These are phyloP conservation scores for Globisporangium orthogonon DNA, from an alignment of 352 stramenopile species.

Conservation along the genomic window DNA sequence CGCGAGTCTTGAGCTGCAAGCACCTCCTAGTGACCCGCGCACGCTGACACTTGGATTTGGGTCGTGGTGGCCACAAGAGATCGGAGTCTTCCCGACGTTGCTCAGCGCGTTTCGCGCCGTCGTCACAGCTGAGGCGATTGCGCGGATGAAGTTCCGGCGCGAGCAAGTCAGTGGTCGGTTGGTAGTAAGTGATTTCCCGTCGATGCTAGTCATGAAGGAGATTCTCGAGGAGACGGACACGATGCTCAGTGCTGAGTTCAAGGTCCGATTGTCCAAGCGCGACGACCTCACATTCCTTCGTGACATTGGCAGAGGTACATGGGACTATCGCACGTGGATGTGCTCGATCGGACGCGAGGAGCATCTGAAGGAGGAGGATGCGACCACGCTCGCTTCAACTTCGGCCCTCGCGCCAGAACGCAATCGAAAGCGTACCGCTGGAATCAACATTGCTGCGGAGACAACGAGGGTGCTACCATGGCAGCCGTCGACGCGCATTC, in stretches of 20 bases:
- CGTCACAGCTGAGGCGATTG: slow-evolving; percentile 45
- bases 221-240: slow-evolving; percentile 39
- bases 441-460: not conserved
- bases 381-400: slow-evolving; percentile 7
- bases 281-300: slow-evolving; percentile 39
- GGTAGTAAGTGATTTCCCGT: slow-evolving; percentile 28
- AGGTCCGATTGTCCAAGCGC: slow-evolving; percentile 23
- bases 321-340: slow-evolving; percentile 45
- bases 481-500: slow-evolving; percentile 34
- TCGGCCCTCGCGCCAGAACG: not conserved
- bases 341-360: slow-evolving; percentile 25
- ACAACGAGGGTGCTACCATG: slow-evolving; percentile 15
- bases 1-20: slow-evolving; percentile 35
- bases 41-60: no score
- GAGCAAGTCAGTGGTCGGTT: slow-evolving; percentile 31
- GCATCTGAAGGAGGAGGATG: slow-evolving; percentile 45
- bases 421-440: not conserved
- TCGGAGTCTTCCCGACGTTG: slow-evolving; percentile 48
- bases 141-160: slow-evolving; percentile 39
- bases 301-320: slow-evolving; percentile 24
- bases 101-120: slow-evolving; percentile 52
- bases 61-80: slow-evolving; percentile 32
- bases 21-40: not conserved
- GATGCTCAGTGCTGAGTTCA: slow-evolving; percentile 34
- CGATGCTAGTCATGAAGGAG: slow-evolving; percentile 30